Base-by-base conservation (phyloP, 345 rosid genomes). In the Salix viminalis region DNA sequence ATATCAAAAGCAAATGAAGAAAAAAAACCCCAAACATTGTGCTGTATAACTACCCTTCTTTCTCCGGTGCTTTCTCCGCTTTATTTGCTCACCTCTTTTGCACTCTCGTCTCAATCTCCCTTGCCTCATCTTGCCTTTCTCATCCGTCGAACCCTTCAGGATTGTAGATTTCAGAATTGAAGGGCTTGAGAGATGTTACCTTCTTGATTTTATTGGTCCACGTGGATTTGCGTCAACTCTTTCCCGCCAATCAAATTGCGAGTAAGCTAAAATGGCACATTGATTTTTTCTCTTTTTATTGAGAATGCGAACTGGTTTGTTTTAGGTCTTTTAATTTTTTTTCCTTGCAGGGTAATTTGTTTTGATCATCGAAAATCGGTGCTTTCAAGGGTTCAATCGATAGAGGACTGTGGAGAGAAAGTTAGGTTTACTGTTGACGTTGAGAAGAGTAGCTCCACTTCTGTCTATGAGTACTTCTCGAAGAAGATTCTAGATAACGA, bases 41-140 rank as follows among this genome's bases (percentile, higher is more conserved):
- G 3, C 87, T 91, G 4, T 95, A 94, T 84, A 92, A 91, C 73
- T 94, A 92, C 79, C 97, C 99, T 1, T 94, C 97, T 1, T 88
- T 89, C 84, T 88, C 99, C 6, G 99, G 99, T 41, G 94, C 94
- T 1, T 88, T 86, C 81, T 89, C 93, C 15, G 95, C 97, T 83
- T 84, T 92, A 83, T 90, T 91, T 76, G 93, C 97, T 78, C 89
- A 79, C 67, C 90, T 89, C 83, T 91, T 87, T 84, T n/a, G n/a
- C 97, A 91, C 85, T 85, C 91, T 58, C 96, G 83, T 46, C 82
- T 87, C 83, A 79, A 68, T 81, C 68, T 87, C 72, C 93, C 92
- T 46, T 89, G 82, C 89, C 93, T 95, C 73, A 28, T 90, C 41
- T 79, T 91, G 79, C 97, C 99, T 58, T 93, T 88, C 84, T 95